Conservation (phyloP, 2,329 filamentous ascomycete species). For the Grosmannia penicillata region DNA sequence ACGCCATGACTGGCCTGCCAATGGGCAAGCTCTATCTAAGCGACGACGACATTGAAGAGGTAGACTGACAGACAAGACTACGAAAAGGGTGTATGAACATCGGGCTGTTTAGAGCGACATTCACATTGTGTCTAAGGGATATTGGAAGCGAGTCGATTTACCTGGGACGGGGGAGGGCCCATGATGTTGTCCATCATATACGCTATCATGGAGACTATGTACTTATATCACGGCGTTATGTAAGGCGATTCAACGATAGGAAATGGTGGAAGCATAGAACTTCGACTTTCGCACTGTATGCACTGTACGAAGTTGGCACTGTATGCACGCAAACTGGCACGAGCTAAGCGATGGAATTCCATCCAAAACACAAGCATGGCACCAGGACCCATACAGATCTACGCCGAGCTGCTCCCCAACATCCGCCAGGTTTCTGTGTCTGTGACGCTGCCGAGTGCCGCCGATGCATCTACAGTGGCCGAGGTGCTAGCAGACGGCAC, state of each 20-base stretch:
- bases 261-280: neutral
- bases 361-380: conserved; percentile 1
- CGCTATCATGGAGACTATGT: too few relatives aligned
- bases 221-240: too few relatives aligned
- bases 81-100: too few relatives aligned
- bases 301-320: neutral
- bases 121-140: neutral
- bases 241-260: too few relatives aligned
- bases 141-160: neutral
- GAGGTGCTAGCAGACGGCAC: conserved; percentile 28
- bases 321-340: neutral
- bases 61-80: conserved; percentile 11
- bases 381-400: conserved; percentile 22
- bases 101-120: too few relatives aligned
- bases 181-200: too few relatives aligned
- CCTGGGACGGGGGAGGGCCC: too few relatives aligned
- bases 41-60: conserved; percentile 76
- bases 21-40: conserved; percentile 58
- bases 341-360: too few relatives aligned
- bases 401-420: conserved; percentile 50
- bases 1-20: conserved; percentile 23
- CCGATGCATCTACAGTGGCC: conserved; percentile 26
- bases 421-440: conserved; percentile 49
- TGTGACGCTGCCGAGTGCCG: conserved; percentile 30
- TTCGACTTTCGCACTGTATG: neutral